phyloP scores from a whole-genome alignment of 805 yeast species.

The Lipomyces kockii region DNA sequence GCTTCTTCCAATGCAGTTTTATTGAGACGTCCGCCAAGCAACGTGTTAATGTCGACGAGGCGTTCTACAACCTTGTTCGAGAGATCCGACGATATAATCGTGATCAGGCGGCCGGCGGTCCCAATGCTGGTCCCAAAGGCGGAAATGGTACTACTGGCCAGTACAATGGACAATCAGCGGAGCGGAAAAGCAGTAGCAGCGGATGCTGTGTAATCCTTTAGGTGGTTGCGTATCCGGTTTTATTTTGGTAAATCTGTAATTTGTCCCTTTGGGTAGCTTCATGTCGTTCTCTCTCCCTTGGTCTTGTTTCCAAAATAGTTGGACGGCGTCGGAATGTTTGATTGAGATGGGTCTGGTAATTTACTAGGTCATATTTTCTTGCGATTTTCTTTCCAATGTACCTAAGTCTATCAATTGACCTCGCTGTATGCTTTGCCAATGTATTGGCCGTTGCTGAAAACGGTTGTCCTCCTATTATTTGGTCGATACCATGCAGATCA shows the following conservation, averaged over 20 bases:
- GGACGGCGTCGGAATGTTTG: not conserved
- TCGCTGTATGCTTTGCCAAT: not conserved
- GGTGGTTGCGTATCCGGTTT: not conserved
- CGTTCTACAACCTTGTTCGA: slow-evolving; percentile 72
- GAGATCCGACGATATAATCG: slow-evolving; percentile 44
- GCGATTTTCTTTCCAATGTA: not conserved
- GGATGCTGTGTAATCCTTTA: slow-evolving; percentile 31
- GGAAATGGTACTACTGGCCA: slow-evolving; percentile 17
- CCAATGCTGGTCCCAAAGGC: slow-evolving; percentile 11
- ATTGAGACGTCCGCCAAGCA: slow-evolving; percentile 94
- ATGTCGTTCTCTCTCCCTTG: slow-evolving; percentile 1
- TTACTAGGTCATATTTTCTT: not conserved
- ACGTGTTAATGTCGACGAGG: slow-evolving; percentile 85
- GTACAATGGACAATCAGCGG: slow-evolving; percentile 11
- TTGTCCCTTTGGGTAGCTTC: not conserved
- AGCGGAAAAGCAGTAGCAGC: slow-evolving; percentile 26
- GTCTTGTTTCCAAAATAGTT: not conserved
- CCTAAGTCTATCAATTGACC: not conserved
- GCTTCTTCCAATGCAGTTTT: slow-evolving; percentile 65
- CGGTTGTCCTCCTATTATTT: not conserved
- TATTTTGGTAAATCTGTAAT: not conserved
- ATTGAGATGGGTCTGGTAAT: not conserved
- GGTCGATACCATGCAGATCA: not conserved
- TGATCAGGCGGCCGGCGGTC: slow-evolving; percentile 26
- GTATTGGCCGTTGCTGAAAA: not conserved